phyloP scores from a whole-genome alignment of 2,329 filamentous ascomycete species.

The Drechslera avenae region DNA sequence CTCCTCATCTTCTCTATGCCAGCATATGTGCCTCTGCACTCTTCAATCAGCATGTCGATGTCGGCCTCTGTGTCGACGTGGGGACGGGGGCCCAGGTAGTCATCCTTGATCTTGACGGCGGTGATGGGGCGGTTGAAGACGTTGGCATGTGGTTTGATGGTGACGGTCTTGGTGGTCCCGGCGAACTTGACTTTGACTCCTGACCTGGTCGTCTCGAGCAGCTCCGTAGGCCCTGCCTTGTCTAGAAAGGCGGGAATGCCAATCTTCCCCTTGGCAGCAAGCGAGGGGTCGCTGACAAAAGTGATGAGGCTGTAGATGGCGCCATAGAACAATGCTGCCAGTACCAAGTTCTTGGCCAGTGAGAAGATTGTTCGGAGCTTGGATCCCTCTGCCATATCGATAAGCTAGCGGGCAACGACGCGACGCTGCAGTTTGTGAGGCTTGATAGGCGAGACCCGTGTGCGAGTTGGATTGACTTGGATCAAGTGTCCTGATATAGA shows the following conservation, averaged over 20 bases:
- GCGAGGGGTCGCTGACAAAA: conserved; percentile 49
- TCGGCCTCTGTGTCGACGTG: conserved; percentile 61
- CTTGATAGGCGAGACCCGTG: conserved; percentile 19
- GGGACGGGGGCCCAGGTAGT: conserved; percentile 58
- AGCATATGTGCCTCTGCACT: conserved; percentile 58
- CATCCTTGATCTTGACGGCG: conserved; percentile 57
- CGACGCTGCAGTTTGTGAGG: conserved; percentile 15
- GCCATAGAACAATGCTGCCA: conserved; percentile 51
- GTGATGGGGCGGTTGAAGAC: conserved; percentile 60
- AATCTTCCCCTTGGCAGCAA: conserved; percentile 48
- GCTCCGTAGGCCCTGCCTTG: conserved; percentile 49
- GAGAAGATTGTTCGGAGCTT: conserved; percentile 41
- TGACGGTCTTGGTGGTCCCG: conserved; percentile 49
- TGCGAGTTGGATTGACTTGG: not conserved
- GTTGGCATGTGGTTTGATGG: conserved; percentile 59
- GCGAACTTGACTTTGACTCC: conserved; percentile 52
- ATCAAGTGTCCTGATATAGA: not conserved
- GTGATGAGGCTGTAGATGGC: conserved; percentile 51
- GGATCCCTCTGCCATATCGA: conserved; percentile 44
- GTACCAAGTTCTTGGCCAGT: conserved; percentile 51
- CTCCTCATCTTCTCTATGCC: conserved; percentile 62
- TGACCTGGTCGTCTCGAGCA: conserved; percentile 49
- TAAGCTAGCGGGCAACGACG: conserved; percentile 19
- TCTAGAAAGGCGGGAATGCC: conserved; percentile 51
- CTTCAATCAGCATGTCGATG: conserved; percentile 57